Conservation (phyloP, 306 rosid species). For the Trifolium pratense region DNA sequence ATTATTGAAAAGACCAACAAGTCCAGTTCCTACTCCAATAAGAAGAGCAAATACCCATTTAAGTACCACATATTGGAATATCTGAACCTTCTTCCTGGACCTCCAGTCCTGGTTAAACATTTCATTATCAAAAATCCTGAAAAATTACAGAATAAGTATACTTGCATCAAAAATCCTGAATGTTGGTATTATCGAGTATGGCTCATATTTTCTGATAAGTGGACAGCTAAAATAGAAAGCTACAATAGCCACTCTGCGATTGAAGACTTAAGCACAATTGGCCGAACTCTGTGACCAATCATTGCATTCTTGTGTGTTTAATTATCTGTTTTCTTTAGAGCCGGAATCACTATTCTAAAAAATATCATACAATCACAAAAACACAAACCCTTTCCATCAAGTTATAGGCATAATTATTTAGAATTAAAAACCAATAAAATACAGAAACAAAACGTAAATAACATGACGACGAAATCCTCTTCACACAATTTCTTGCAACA, state of each 20-base stretch:
- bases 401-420: no score
- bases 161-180: constrained; percentile 15
- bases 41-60: constrained; percentile 90
- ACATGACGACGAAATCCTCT: no score
- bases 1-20: constrained; percentile 80
- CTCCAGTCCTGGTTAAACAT: constrained; percentile 91
- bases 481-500: neutral
- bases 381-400: no score
- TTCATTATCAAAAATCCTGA: constrained; percentile 85
- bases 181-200: neutral
- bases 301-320: neutral
- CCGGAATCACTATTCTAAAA: no score
- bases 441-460: no score
- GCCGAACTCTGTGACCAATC: neutral
- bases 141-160: constrained; percentile 41
- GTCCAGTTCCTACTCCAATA: constrained; percentile 82
- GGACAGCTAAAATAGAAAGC: neutral
- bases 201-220: neutral
- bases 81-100: constrained; percentile 65
- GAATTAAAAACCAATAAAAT: no score
- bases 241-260: neutral
- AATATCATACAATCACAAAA: no score
- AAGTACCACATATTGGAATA: constrained; percentile 71
- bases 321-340: neutral
- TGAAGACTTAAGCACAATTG: neutral